A percentile compares a stretch with the other conserved stretches of the same genome.
Conservation (phyloP, 371 early-diverging fungal genomes). For the Rhizopus microsporus region DNA sequence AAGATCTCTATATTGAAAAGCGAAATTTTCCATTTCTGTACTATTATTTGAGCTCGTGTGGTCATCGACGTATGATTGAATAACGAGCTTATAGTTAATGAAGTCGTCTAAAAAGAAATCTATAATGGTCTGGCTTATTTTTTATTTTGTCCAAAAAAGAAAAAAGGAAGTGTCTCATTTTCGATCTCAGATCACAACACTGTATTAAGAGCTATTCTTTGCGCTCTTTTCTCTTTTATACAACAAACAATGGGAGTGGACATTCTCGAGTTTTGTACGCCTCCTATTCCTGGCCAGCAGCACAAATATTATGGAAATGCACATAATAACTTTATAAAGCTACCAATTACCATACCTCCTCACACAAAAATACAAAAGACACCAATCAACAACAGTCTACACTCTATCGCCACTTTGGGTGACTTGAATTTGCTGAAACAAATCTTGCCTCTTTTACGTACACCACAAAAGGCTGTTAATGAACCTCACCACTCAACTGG, state of each 20-base stretch:
- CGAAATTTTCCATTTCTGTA: too few relatives aligned
- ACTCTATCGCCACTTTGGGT: constrained; percentile 33
- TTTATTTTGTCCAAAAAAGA: neutral
- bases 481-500: constrained; percentile 54
- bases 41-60: too few relatives aligned
- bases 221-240: neutral
- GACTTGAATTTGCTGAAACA: constrained; percentile 23
- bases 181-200: neutral
- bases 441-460: constrained; percentile 23
- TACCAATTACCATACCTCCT: constrained; percentile 37
- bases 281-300: constrained; percentile 64
- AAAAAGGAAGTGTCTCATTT: neutral
- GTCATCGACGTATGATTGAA: too few relatives aligned
- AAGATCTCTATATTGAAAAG: too few relatives aligned
- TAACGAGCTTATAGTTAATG: too few relatives aligned
- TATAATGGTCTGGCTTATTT: too few relatives aligned
- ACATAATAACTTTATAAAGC: constrained; percentile 56
- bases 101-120: too few relatives aligned
- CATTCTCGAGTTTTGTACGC: constrained; percentile 57
- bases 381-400: constrained; percentile 13
- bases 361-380: too few relatives aligned
- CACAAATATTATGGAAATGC: constrained; percentile 67
- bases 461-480: constrained; percentile 28
- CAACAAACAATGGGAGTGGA: constrained; percentile 10
- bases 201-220: neutral